Base-by-base conservation (phyloP, 805 yeast species). In the Lipomyces chichibuensis region DNA sequence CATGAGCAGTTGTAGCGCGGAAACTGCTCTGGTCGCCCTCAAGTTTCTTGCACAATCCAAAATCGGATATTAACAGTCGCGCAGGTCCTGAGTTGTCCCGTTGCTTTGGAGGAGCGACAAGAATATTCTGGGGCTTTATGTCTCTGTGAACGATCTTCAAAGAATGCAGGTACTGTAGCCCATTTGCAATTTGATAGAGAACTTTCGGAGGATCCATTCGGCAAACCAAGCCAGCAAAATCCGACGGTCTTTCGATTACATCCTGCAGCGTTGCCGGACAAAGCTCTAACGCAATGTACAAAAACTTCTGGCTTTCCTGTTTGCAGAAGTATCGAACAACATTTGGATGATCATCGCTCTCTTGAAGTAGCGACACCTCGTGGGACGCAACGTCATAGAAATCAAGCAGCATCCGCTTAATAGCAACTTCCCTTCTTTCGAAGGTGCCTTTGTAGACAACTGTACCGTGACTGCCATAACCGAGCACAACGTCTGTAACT, bases 291-390 rank as follows among this genome's bases (percentile, higher is more conserved):
- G 98, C 99, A 80, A 95, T 94, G 78, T 92, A 94, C 62, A 94
- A 79, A 75, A 95, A 95, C 74, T 89, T 86, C 67, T 92, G 97
- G 55, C 90, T 88, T 39, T 90, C 87, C 75, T 94, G 96, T n/a
- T 96, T 92, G 78, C 97, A 94, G 75, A 87, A 95, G 76, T 95
- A 95, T 64, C 98, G 80, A 5, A 95, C 87, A 27, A 95, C 98
- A 75, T 95, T 95, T 1, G 97, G 95, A 78, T 94, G 98, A 76
- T 92, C 97, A 74, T 95, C 99, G 79, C 97, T 91, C 76, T 94
- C 98, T 66, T 94, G 96, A 43, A 94, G 79, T 14, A 94, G 78
- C 32, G 88, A 84, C 13, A 95, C 96, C 75, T 94, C 99, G 72
- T 91, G 97, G 8, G 92, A 88, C 1, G 98, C 98, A 65, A 94